Evolutionary conservation across 495 filamentous ascomycete genomes (phyloP).

Genomic region (Xeromyces bisporus): DNA sequence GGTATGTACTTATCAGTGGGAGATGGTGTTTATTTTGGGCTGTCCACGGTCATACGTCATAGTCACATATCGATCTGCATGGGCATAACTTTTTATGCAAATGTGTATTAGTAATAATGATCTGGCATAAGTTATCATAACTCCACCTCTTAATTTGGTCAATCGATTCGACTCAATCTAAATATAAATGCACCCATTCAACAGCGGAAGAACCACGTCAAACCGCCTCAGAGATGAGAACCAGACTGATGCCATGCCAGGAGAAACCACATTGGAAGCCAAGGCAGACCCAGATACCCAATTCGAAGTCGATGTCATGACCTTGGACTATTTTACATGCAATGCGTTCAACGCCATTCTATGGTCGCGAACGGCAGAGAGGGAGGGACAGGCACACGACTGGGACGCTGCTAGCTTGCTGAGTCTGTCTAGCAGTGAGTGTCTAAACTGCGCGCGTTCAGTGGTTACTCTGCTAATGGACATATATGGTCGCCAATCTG

Average conservation of each 20-base stretch:
- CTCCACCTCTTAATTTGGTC: no score
- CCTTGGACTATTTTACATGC: constrained; percentile 39
- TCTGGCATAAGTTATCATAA: no score
- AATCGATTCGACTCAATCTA: no score
- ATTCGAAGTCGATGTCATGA: constrained; percentile 31
- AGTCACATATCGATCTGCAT: no score
- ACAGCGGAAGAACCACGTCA: background rate
- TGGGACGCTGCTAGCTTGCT: constrained; percentile 1
- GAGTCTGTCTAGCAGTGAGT: background rate
- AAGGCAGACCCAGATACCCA: constrained; percentile 10
- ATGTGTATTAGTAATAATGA: no score
- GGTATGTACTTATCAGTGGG: no score
- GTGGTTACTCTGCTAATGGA: background rate
- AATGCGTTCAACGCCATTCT: constrained; percentile 21
- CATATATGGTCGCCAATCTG: background rate
- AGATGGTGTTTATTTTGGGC: no score
- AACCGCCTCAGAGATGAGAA: no score
- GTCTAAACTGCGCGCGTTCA: background rate
- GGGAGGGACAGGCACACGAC: constrained; percentile 1
- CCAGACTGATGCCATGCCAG: background rate
- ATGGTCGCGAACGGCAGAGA: constrained; percentile 2
- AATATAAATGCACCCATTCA: no score
- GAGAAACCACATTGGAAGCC: background rate
- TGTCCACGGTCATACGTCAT: no score
- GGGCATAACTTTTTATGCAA: no score